Evolutionary conservation across 805 yeast species (phyloP).

Genomic region (Myxozyma sirexii): DNA sequence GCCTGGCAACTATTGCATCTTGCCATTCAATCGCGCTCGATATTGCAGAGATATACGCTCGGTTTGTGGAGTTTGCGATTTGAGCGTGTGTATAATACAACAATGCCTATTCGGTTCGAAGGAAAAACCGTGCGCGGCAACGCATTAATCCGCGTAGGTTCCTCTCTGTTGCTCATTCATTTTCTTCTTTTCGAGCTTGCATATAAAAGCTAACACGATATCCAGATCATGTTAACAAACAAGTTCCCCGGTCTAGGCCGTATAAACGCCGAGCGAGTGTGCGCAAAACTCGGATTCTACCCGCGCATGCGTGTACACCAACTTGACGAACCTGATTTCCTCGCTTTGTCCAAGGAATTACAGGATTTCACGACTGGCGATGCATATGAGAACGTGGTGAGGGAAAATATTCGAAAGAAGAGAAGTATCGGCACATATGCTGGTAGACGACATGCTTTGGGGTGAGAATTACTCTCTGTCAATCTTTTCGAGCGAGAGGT

Average conservation of each 20-base stretch:
- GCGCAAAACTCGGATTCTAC: constrained; percentile 87
- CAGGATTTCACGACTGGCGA: constrained; percentile 83
- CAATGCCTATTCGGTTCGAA: constrained; percentile 24
- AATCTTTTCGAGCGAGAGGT: too few relatives aligned
- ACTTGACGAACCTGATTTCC: constrained; percentile 80
- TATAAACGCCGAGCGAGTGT: constrained; percentile 68
- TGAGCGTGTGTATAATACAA: too few relatives aligned
- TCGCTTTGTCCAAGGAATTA: constrained; percentile 85
- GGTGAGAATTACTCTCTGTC: constrained; percentile 46
- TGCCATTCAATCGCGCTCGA: too few relatives aligned
- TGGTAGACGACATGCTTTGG: constrained; percentile 87
- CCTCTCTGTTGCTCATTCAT: too few relatives aligned
- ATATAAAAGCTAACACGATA: not conserved
- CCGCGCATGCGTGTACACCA: constrained; percentile 96
- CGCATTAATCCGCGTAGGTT: constrained; percentile 28
- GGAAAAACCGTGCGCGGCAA: constrained; percentile 36
- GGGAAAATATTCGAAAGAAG: constrained; percentile 75
- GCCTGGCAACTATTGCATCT: too few relatives aligned
- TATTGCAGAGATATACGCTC: too few relatives aligned
- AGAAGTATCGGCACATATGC: constrained; percentile 79
- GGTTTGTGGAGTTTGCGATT: too few relatives aligned
- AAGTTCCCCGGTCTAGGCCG: constrained; percentile 88
- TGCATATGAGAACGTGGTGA: constrained; percentile 67
- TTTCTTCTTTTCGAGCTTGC: not conserved
- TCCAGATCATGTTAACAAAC: constrained; percentile 68